A percentile compares a stretch with the other conserved stretches of the same genome.
Evolutionary conservation across 75 land plant genomes (phyloP).

Genomic region (Adiantum capillusveneris): DNA sequence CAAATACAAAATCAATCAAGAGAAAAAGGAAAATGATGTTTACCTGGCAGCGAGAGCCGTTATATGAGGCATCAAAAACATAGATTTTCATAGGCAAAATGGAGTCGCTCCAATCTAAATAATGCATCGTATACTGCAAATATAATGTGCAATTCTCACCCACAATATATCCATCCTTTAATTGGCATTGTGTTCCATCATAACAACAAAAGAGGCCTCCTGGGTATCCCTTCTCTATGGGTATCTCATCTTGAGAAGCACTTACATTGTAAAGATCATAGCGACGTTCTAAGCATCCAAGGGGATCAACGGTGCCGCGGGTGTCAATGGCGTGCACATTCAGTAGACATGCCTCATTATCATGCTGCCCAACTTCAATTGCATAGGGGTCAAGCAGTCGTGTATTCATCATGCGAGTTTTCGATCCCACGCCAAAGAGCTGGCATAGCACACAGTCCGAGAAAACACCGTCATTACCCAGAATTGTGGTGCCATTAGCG

Average conservation of each 20-base stretch:
- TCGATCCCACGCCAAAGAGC: slow-evolving; percentile 75
- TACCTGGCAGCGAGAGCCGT: neutral
- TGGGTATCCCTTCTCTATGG: slow-evolving; percentile 35
- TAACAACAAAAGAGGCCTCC: slow-evolving; percentile 81
- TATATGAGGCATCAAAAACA: slow-evolving; percentile 56
- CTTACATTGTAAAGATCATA: slow-evolving; percentile 75
- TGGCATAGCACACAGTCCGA: slow-evolving; percentile 28
- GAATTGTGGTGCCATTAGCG: neutral
- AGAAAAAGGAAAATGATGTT: too few relatives aligned
- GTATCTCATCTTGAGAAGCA: slow-evolving; percentile 31
- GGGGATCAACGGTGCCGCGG: slow-evolving; percentile 47
- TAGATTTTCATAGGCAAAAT: slow-evolving; percentile 56
- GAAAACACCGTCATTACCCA: slow-evolving; percentile 53
- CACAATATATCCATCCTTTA: slow-evolving; percentile 42
- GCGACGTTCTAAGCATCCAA: slow-evolving; percentile 81
- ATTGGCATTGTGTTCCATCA: slow-evolving; percentile 55
- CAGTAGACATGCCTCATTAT: slow-evolving; percentile 58
- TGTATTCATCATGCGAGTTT: slow-evolving; percentile 66
- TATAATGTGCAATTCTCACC: slow-evolving; percentile 42
- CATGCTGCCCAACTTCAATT: slow-evolving; percentile 63
- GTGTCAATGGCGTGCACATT: slow-evolving; percentile 97
- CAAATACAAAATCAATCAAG: too few relatives aligned
- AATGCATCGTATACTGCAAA: slow-evolving; percentile 68
- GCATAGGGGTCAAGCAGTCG: slow-evolving; percentile 74
- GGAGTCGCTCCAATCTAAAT: slow-evolving; percentile 54